Conservation (phyloP, 108 stramenopile genomes). For the Asterionellopsis glacialis region DNA sequence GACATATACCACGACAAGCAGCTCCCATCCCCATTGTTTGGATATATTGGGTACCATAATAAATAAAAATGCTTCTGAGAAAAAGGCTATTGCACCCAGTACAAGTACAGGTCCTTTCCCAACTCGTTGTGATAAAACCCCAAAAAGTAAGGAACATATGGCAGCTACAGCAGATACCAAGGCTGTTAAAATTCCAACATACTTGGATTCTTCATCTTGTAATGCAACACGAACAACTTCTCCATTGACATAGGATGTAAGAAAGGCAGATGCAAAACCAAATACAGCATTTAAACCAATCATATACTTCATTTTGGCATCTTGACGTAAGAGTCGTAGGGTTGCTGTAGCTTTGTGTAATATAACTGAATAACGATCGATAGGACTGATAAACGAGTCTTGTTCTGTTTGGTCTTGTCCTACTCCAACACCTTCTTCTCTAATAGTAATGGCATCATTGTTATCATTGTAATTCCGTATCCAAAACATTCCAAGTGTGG, state of each 20-base stretch:
- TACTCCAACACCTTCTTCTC: slow-evolving; percentile 10
- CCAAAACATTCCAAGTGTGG: slow-evolving; percentile 36
- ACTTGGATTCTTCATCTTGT: slow-evolving; percentile 41
- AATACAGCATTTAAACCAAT: slow-evolving; percentile 68
- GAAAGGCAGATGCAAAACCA: slow-evolving; percentile 67
- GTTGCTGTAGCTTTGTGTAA: slow-evolving; percentile 48
- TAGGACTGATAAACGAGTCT: neutral
- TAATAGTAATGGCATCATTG: neutral
- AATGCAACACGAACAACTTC: slow-evolving; percentile 62
- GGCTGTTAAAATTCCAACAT: slow-evolving; percentile 62
- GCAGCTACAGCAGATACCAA: slow-evolving; percentile 55
- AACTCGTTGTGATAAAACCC: slow-evolving; percentile 16
- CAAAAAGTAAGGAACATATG: slow-evolving; percentile 47
- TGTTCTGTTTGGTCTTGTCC: slow-evolving; percentile 2
- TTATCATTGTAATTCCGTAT: slow-evolving; percentile 25
- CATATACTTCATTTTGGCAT: slow-evolving; percentile 83
- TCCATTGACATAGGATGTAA: slow-evolving; percentile 68
- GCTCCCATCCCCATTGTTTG: slow-evolving; percentile 28
- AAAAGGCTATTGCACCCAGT: slow-evolving; percentile 52
- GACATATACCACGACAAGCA: slow-evolving; percentile 50
- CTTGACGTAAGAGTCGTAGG: slow-evolving; percentile 39
- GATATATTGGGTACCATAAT: slow-evolving; percentile 34
- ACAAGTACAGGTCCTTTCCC: slow-evolving; percentile 59
- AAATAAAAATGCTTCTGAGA: slow-evolving; percentile 56
- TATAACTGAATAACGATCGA: slow-evolving; percentile 9